Conservation (phyloP, 257 asterid genomes). For the Lavandula angustifolia region DNA sequence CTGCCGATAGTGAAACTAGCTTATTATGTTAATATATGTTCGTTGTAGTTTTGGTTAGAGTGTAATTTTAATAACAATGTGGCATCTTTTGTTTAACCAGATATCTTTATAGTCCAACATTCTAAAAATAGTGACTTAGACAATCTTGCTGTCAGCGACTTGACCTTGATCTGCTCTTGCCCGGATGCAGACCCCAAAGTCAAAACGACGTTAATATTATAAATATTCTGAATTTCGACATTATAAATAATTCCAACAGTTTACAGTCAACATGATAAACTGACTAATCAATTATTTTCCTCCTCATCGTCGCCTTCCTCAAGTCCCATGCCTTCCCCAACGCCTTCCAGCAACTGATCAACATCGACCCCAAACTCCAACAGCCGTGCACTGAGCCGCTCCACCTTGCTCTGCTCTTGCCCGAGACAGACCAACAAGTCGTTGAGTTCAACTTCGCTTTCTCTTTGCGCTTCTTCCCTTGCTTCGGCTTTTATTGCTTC, state of each 20-base stretch:
- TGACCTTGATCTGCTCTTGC: too few relatives aligned
- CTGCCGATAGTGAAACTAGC: too few relatives aligned
- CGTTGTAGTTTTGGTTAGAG: too few relatives aligned
- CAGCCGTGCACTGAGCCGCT: slow-evolving; percentile 67
- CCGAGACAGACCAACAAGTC: slow-evolving; percentile 95
- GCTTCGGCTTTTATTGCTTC: slow-evolving; percentile 80
- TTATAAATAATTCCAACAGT: slow-evolving; percentile 11
- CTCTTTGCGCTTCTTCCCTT: slow-evolving; percentile 79
- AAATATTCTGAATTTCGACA: background rate
- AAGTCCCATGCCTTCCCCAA: slow-evolving; percentile 65
- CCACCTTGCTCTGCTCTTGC: slow-evolving; percentile 96
- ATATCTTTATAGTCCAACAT: too few relatives aligned
- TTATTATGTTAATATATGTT: too few relatives aligned
- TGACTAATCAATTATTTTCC: slow-evolving; percentile 45
- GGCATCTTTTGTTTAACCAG: too few relatives aligned
- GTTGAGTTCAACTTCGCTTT: slow-evolving; percentile 79
- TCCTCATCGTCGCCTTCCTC: slow-evolving; percentile 64
- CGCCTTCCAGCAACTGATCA: slow-evolving; percentile 62
- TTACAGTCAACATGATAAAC: background rate
- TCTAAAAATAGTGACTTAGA: too few relatives aligned
- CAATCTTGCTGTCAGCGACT: too few relatives aligned
- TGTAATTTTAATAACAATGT: too few relatives aligned
- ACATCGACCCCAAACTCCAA: slow-evolving; percentile 77
- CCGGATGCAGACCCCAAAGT: too few relatives aligned
- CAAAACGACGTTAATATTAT: too few relatives aligned